phyloP scores from a whole-genome alignment of 371 early-diverging fungal genomes.

The Furculomyces boomerangus region DNA sequence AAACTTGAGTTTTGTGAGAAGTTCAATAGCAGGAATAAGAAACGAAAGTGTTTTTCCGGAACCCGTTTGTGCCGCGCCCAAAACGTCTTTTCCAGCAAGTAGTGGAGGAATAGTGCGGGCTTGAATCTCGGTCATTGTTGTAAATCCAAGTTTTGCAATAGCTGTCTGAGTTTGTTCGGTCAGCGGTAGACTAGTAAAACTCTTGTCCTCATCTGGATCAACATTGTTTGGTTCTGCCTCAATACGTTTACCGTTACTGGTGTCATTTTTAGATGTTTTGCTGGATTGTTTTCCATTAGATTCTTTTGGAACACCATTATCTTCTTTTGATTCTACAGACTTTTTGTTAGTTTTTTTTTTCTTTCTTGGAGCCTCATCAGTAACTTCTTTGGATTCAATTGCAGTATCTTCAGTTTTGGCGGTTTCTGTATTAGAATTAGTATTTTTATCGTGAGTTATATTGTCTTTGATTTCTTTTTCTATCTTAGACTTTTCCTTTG shows the following conservation, averaged over 20 bases:
- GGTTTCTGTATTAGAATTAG: background rate
- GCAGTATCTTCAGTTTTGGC: background rate
- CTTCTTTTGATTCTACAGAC: background rate
- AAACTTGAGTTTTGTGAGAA: slow-evolving; percentile 61
- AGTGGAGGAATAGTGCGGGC: slow-evolving; percentile 86
- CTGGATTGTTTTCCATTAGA: background rate
- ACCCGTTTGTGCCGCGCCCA: slow-evolving; percentile 99
- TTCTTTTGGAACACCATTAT: background rate
- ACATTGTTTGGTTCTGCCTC: background rate
- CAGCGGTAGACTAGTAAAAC: slow-evolving; percentile 40
- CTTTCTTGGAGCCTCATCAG: background rate
- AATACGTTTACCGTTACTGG: background rate
- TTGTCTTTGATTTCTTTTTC: too few relatives aligned
- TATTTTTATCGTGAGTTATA: background rate
- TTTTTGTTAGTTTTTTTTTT: background rate
- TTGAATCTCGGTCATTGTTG: slow-evolving; percentile 95
- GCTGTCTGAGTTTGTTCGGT: slow-evolving; percentile 57
- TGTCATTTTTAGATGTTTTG: background rate
- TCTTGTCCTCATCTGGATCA: slow-evolving; percentile 9
- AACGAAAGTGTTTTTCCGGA: slow-evolving; percentile 98
- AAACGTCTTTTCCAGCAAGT: slow-evolving; percentile 89
- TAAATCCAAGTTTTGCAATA: slow-evolving; percentile 84
- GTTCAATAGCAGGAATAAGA: slow-evolving; percentile 89
- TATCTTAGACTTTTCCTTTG: too few relatives aligned
- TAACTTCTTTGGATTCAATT: background rate